Evolutionary conservation across 176 grass and related monocot genomes (phyloP).

Genomic region (Eleusine coracana): DNA sequence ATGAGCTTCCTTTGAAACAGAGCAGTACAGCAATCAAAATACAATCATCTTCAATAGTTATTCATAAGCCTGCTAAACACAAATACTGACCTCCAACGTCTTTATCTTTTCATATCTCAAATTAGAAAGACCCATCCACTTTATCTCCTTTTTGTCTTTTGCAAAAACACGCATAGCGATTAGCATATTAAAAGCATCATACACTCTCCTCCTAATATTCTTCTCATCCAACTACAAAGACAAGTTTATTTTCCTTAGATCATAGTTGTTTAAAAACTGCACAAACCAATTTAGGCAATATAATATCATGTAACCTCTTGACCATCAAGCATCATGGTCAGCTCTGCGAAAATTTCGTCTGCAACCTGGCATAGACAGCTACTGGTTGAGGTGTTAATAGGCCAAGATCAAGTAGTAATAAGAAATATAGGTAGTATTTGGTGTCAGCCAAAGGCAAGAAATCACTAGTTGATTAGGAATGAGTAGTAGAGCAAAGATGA

Average conservation of each 20-base stretch:
- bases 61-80: constrained; percentile 30
- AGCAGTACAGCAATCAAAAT: constrained; percentile 24
- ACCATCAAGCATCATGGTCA: constrained; percentile 54
- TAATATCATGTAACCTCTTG: constrained; percentile 64
- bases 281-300: constrained; percentile 25
- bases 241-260: constrained; percentile 28
- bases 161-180: constrained; percentile 86
- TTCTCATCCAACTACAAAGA: constrained; percentile 93
- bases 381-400: constrained; percentile 25
- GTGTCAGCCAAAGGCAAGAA: not conserved
- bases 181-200: constrained; percentile 99
- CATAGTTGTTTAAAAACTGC: constrained; percentile 17
- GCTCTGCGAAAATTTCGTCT: constrained; percentile 83
- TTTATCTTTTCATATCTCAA: constrained; percentile 62
- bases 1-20: constrained; percentile 58
- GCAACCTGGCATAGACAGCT: constrained; percentile 68
- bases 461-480: not conserved
- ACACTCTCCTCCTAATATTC: constrained; percentile 90
- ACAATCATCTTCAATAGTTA: constrained; percentile 3
- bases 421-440: not conserved
- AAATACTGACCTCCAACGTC: constrained; percentile 74
- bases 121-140: constrained; percentile 86
- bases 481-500: not conserved
- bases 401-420: not conserved
- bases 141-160: constrained; percentile 94